phyloP scores from a whole-genome alignment of 352 stramenopile species.

The Discostella stelligera region DNA sequence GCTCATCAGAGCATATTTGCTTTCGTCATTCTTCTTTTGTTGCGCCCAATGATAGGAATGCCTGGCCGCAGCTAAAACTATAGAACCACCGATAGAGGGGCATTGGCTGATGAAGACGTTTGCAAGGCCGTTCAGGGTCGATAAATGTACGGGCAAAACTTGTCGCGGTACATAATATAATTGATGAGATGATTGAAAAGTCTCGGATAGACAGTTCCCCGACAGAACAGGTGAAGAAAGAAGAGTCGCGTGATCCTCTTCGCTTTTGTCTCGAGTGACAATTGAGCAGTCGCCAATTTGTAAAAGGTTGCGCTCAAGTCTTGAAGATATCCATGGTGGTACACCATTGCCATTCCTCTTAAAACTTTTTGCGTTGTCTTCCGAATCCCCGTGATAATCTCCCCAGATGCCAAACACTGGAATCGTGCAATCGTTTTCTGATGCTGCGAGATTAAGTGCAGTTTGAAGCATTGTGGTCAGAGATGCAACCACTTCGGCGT shows the following conservation, averaged over 20 bases:
- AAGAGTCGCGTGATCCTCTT: constrained; percentile 14
- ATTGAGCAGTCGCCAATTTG: constrained; percentile 1
- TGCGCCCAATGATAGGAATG: constrained; percentile 71
- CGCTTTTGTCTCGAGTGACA: background rate
- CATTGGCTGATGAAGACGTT: constrained; percentile 39
- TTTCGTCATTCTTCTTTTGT: constrained; percentile 1
- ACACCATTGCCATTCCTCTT: constrained; percentile 5
- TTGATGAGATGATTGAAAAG: constrained; percentile 41
- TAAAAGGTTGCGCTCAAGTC: background rate
- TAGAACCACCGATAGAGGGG: constrained; percentile 13
- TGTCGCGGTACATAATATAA: constrained; percentile 35
- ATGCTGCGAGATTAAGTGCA: constrained; percentile 62
- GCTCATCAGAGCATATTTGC: background rate
- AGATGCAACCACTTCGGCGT: constrained; percentile 29
- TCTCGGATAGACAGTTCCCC: constrained; percentile 22
- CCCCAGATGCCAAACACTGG: constrained; percentile 79
- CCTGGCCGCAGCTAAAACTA: constrained; percentile 57
- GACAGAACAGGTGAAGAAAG: constrained; percentile 33
- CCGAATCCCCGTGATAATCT: constrained; percentile 37
- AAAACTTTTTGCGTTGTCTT: background rate
- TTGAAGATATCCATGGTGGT: constrained; percentile 33
- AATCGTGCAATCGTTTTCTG: constrained; percentile 63
- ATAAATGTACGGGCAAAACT: constrained; percentile 37
- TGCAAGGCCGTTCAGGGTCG: constrained; percentile 40
- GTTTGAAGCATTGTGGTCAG: constrained; percentile 59